phyloP scores from a whole-genome alignment of 2,329 filamentous ascomycete genomes.

The Pseudofabraea citricarpa region DNA sequence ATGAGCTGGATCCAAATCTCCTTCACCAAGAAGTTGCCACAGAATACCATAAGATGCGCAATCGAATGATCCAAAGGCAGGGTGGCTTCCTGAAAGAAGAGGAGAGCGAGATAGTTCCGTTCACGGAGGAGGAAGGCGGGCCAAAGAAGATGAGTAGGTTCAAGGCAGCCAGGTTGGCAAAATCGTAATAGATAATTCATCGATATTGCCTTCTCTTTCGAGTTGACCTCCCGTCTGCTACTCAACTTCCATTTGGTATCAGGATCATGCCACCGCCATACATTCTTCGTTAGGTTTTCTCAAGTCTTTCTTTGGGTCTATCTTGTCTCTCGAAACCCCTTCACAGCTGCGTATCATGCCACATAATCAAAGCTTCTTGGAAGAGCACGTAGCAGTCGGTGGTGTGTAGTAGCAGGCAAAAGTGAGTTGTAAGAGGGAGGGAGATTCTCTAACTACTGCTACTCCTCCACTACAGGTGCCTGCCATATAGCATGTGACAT shows the following conservation, averaged over 20 bases:
- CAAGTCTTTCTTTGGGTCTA: too few species aligned
- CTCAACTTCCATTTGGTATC: not conserved
- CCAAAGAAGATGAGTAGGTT: conserved; percentile 66
- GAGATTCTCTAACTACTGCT: too few species aligned
- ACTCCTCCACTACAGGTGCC: too few species aligned
- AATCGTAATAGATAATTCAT: conserved; percentile 32
- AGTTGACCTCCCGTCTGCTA: not conserved
- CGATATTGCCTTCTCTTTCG: not conserved
- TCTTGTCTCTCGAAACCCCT: too few species aligned
- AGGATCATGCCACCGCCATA: too few species aligned
- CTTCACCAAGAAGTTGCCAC: conserved; percentile 73
- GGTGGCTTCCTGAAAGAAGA: conserved; percentile 76
- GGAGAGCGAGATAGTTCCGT: conserved; percentile 55
- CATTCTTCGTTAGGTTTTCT: too few species aligned
- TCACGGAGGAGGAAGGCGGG: conserved; percentile 61
- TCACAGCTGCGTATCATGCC: too few species aligned
- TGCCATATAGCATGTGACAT: too few species aligned
- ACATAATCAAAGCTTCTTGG: not conserved
- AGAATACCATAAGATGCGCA: conserved; percentile 80
- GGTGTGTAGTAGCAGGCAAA: too few species aligned
- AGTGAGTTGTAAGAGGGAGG: too few species aligned
- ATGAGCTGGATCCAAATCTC: conserved; percentile 68
- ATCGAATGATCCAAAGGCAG: conserved; percentile 75
- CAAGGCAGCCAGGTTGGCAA: conserved; percentile 62
- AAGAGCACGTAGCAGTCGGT: too few species aligned